A percentile compares a stretch with the other conserved stretches of the same genome.
phyloP scores from a whole-genome alignment of 768 basidiomycete genomes.

The Termitomyces sp. region DNA sequence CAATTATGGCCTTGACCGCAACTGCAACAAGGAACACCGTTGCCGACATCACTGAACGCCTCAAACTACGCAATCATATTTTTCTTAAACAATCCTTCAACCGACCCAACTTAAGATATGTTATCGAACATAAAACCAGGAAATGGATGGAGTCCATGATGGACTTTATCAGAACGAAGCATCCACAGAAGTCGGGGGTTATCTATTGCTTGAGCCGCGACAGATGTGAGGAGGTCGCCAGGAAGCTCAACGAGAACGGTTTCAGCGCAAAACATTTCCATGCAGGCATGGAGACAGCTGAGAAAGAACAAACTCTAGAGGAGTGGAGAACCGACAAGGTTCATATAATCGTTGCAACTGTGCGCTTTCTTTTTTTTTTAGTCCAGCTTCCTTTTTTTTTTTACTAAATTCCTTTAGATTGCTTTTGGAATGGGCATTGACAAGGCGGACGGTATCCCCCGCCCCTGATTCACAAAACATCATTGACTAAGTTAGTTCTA shows the following conservation, averaged over 20 bases:
- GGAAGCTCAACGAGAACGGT: slow-evolving; percentile 55
- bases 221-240: slow-evolving; percentile 81
- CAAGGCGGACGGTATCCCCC: slow-evolving; percentile 64
- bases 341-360: slow-evolving; percentile 91
- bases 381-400: slow-evolving; percentile 1
- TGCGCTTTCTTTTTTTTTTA: slow-evolving; percentile 31
- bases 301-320: slow-evolving; percentile 59
- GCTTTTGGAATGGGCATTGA: slow-evolving; percentile 99
- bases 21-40: slow-evolving; percentile 83
- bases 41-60: slow-evolving; percentile 72
- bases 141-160: slow-evolving; percentile 61
- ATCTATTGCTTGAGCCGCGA: slow-evolving; percentile 77
- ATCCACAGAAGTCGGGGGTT: slow-evolving; percentile 68
- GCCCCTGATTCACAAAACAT: not conserved
- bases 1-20: slow-evolving; percentile 96
- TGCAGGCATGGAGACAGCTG: slow-evolving; percentile 65
- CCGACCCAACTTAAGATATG: slow-evolving; percentile 87
- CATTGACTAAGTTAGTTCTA: slow-evolving; percentile 26
- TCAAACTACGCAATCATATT: slow-evolving; percentile 58
- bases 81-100: slow-evolving; percentile 87
- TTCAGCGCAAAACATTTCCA: slow-evolving; percentile 82
- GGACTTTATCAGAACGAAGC: slow-evolving; percentile 59
- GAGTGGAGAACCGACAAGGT: slow-evolving; percentile 75
- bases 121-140: slow-evolving; percentile 42
- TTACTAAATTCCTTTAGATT: slow-evolving; percentile 45